Conservation (phyloP, 2,329 filamentous ascomycete species). For the Fusarium acutatum region DNA sequence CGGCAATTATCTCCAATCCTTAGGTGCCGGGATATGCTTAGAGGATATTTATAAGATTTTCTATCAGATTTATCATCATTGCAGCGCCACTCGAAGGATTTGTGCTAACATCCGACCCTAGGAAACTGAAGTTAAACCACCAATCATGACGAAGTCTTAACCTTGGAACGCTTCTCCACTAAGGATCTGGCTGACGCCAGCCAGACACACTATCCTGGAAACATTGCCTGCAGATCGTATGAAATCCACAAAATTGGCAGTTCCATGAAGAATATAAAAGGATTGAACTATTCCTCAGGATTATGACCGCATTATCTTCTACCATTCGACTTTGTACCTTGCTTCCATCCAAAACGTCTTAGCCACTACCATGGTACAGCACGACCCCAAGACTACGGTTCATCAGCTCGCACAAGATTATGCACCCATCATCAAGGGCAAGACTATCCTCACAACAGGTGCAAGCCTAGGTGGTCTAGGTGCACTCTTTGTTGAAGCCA, state of each 20-base stretch:
- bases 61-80: background rate
- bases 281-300: background rate
- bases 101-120: background rate
- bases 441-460: constrained; percentile 8
- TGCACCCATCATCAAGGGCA: background rate
- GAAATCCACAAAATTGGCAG: background rate
- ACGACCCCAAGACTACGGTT: background rate
- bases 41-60: background rate
- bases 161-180: background rate
- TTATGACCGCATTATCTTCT: background rate
- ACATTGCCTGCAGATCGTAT: background rate
- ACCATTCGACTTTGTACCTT: background rate
- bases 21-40: background rate
- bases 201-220: background rate
- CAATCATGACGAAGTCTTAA: background rate
- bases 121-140: background rate
- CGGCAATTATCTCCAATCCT: background rate
- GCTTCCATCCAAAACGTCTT: too few species aligned
- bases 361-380: background rate
- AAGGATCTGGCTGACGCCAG: constrained; percentile 6
- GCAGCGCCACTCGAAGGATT: rapidly evolving
- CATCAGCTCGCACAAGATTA: constrained; percentile 7
- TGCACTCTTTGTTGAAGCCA: background rate
- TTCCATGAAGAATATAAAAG: background rate
- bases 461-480: constrained; percentile 6